Evolutionary conservation across 257 asterid species (phyloP).

Genomic region (Henckelia pumila): DNA sequence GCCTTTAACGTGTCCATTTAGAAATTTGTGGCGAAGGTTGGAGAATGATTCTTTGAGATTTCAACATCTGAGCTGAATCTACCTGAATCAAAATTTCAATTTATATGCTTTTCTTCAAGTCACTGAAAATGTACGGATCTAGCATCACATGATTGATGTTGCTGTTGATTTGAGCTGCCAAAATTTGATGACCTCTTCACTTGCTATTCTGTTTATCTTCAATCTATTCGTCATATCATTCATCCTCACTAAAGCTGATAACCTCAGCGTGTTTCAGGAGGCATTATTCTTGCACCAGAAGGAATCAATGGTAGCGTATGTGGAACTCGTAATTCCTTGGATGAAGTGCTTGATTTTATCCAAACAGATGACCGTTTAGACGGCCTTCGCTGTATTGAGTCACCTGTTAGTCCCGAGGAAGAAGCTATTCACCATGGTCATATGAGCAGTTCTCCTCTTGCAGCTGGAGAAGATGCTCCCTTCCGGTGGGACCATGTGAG

Average conservation of each 20-base stretch:
- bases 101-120: background rate
- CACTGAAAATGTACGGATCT: background rate
- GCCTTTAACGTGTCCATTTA: background rate
- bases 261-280: conserved; percentile 96
- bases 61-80: background rate
- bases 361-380: conserved; percentile 65
- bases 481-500: conserved; percentile 98
- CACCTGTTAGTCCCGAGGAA: conserved; percentile 96
- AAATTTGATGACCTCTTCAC: background rate
- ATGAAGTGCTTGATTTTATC: conserved; percentile 67
- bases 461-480: conserved; percentile 99
- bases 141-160: background rate
- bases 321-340: conserved; percentile 69
- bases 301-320: conserved; percentile 97
- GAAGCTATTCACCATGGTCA: conserved; percentile 99
- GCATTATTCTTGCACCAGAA: conserved; percentile 96
- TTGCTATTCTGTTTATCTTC: background rate
- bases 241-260: conserved; percentile 70
- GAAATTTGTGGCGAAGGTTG: background rate
- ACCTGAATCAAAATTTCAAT: background rate
- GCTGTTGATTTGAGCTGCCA: conserved; percentile 2
- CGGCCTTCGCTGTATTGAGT: conserved; percentile 76
- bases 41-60: background rate
- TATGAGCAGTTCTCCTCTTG: conserved; percentile 76
- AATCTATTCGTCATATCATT: conserved; percentile 6